phyloP scores from a whole-genome alignment of 2,329 filamentous ascomycete genomes.

The Beauveria brongniartii region DNA sequence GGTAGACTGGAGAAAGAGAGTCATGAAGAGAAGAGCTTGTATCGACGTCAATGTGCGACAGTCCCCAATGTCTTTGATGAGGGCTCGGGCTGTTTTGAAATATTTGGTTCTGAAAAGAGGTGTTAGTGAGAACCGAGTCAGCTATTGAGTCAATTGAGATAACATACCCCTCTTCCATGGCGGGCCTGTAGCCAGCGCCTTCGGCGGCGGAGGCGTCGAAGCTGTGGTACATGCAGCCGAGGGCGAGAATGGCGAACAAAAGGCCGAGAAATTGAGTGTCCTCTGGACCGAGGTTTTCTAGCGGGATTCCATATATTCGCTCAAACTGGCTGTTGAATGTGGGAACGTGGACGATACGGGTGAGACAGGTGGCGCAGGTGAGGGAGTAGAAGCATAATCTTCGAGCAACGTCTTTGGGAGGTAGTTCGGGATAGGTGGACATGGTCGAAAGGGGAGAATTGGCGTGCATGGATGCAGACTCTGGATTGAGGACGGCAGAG shows the following conservation, averaged over 20 bases:
- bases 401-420: slow-evolving; percentile 49
- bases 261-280: slow-evolving; percentile 64
- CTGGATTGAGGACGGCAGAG: slow-evolving; percentile 49
- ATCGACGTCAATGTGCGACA: slow-evolving; percentile 68
- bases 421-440: slow-evolving; percentile 57
- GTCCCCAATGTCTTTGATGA: slow-evolving; percentile 58
- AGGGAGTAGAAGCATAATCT: slow-evolving; percentile 48
- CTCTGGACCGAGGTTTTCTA: slow-evolving; percentile 53
- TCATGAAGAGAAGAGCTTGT: slow-evolving; percentile 71
- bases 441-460: slow-evolving; percentile 53
- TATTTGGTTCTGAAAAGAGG: slow-evolving; percentile 47
- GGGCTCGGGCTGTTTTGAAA: slow-evolving; percentile 57
- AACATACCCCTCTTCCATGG: slow-evolving; percentile 48
- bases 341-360: slow-evolving; percentile 71
- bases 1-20: slow-evolving; percentile 71
- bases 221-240: slow-evolving; percentile 64
- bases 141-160: too few relatives aligned
- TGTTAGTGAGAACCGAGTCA: slow-evolving; percentile 32
- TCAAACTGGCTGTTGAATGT: slow-evolving; percentile 73
- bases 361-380: slow-evolving; percentile 48
- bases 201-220: slow-evolving; percentile 44
- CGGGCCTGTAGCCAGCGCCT: slow-evolving; percentile 39
- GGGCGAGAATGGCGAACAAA: slow-evolving; percentile 60
- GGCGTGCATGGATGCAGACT: slow-evolving; percentile 58
- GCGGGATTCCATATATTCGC: slow-evolving; percentile 63